A percentile compares a stretch with the other conserved stretches of the same genome.
phyloP scores from a whole-genome alignment of 805 yeast species.

The Barnettozyma vustinii region DNA sequence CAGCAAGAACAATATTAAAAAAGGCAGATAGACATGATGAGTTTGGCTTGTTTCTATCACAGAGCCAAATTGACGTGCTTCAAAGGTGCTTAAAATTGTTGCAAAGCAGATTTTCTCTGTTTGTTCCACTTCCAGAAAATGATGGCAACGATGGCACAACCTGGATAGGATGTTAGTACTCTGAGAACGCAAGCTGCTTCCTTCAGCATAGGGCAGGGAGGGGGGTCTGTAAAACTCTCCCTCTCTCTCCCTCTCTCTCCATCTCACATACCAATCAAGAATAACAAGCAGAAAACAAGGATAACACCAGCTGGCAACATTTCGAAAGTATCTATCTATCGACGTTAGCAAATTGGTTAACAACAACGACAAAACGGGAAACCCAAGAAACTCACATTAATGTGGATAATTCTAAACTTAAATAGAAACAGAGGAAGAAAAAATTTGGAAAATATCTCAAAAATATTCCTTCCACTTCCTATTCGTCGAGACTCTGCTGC shows the following conservation, averaged over 20 bases:
- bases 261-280: slow-evolving; percentile 23
- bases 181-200: neutral
- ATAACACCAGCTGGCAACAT: slow-evolving; percentile 31
- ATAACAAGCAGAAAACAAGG: slow-evolving; percentile 26
- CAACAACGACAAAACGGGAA: neutral
- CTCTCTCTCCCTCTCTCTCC: too few relatives aligned
- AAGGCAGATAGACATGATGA: neutral
- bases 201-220: neutral
- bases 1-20: neutral
- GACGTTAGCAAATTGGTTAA: slow-evolving; percentile 1
- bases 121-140: slow-evolving; percentile 10
- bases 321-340: slow-evolving; percentile 9
- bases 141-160: slow-evolving; percentile 14
- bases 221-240: too few relatives aligned
- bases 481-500: neutral
- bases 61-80: neutral
- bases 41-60: neutral
- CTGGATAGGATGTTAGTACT: slow-evolving; percentile 11
- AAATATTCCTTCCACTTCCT: neutral
- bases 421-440: slow-evolving; percentile 2
- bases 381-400: neutral
- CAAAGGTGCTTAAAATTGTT: slow-evolving; percentile 17
- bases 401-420: neutral
- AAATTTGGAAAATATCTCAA: slow-evolving; percentile 4
- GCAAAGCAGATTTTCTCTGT: slow-evolving; percentile 23